phyloP scores from a whole-genome alignment of 2,329 filamentous ascomycete species.

The Calonectria hongkongensis region DNA sequence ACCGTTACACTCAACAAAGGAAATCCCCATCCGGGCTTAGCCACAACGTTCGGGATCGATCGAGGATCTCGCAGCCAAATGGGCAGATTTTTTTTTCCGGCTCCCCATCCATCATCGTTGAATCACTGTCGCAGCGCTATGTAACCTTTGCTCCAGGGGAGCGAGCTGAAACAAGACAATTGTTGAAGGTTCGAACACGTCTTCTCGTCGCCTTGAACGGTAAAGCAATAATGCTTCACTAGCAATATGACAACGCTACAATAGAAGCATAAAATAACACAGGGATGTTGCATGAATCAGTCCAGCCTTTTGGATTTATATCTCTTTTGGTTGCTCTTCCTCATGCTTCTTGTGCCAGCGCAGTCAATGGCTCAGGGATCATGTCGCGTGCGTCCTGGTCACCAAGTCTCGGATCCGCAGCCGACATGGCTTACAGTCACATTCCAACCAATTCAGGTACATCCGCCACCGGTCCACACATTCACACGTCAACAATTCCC shows the following conservation, averaged over 20 bases:
- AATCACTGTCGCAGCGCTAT: slow-evolving; percentile 27
- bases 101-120: slow-evolving; percentile 17
- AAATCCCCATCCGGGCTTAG: slow-evolving; percentile 28
- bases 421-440: neutral
- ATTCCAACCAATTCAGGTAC: slow-evolving; percentile 11
- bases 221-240: neutral
- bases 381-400: too few species aligned
- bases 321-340: neutral
- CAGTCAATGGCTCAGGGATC: neutral
- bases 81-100: slow-evolving; percentile 22
- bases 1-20: slow-evolving; percentile 20
- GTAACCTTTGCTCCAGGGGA: neutral
- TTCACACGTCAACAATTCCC: neutral
- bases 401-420: neutral
- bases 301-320: too few species aligned
- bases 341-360: neutral
- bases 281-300: too few species aligned
- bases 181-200: slow-evolving; percentile 1
- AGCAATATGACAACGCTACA: neutral
- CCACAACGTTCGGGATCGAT: slow-evolving; percentile 39
- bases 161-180: slow-evolving; percentile 2
- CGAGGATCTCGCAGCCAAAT: slow-evolving; percentile 40
- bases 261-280: too few species aligned
- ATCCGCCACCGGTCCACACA: neutral
- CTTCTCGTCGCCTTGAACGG: neutral